Evolutionary conservation across 148 eudicot genomes (phyloP).

Genomic region (Chenopodium berlandieri): DNA sequence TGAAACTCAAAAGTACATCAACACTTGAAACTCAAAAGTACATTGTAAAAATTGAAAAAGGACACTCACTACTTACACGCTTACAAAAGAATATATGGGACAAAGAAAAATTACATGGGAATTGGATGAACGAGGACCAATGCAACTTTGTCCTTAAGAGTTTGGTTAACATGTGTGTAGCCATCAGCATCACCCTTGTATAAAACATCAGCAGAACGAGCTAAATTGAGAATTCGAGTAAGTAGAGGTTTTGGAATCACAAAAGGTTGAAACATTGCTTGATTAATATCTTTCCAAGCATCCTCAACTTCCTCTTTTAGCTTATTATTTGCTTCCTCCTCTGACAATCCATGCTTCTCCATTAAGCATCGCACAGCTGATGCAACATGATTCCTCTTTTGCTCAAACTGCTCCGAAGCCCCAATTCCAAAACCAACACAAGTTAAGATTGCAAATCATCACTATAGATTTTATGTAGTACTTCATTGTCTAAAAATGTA

Average conservation of each 20-base stretch:
- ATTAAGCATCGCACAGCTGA: constrained; percentile 43
- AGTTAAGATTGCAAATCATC: neutral
- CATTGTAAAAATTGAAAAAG: too few relatives aligned
- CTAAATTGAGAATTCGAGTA: constrained; percentile 33
- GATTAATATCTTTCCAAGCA: constrained; percentile 45
- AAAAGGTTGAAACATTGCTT: constrained; percentile 35
- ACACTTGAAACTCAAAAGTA: too few relatives aligned
- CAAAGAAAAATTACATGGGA: neutral
- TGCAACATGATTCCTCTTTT: constrained; percentile 29
- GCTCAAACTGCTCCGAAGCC: neutral
- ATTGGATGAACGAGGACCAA: constrained; percentile 25
- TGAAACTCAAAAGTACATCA: too few relatives aligned
- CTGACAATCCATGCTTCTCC: constrained; percentile 27
- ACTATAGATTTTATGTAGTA: neutral
- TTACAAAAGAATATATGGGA: too few relatives aligned
- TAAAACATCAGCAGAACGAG: constrained; percentile 34
- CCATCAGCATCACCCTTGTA: constrained; percentile 44
- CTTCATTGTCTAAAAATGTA: neutral
- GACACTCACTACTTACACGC: too few relatives aligned
- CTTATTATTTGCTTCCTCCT: constrained; percentile 26
- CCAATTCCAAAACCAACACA: too few relatives aligned
- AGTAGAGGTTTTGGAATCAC: constrained; percentile 36
- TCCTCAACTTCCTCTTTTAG: constrained; percentile 16
- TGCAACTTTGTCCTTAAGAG: constrained; percentile 25
- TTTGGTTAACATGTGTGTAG: constrained; percentile 30